phyloP scores from a whole-genome alignment of 306 rosid species.

The Echinosophora koreensis region DNA sequence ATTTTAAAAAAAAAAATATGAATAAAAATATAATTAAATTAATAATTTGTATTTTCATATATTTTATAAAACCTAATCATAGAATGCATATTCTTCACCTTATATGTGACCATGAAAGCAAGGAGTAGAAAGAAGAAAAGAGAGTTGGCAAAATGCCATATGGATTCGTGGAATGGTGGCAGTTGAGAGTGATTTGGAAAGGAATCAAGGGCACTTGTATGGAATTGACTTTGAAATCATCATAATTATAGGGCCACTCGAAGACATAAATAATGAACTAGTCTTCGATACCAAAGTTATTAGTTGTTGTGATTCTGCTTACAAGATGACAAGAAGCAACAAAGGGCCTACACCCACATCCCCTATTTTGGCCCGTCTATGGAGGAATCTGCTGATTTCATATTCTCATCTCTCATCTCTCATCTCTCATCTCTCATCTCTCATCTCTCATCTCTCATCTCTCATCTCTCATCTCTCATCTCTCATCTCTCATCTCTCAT shows the following conservation, averaged over 20 bases:
- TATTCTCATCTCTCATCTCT: not conserved
- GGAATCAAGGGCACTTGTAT: constrained; percentile 46
- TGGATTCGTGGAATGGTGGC: constrained; percentile 17
- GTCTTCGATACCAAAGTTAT: constrained; percentile 53
- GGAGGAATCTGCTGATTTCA: constrained; percentile 78
- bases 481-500: no score
- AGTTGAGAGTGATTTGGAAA: constrained; percentile 46
- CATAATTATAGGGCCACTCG: constrained; percentile 44
- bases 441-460: no score
- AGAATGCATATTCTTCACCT: constrained; percentile 14
- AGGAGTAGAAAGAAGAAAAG: constrained; percentile 5
- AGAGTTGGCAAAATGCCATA: not conserved
- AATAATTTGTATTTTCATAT: no score
- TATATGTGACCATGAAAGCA: constrained; percentile 7
- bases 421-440: no score
- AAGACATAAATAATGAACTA: constrained; percentile 50
- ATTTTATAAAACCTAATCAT: constrained; percentile 2
- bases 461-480: no score
- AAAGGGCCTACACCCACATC: constrained; percentile 34
- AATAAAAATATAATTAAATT: no score
- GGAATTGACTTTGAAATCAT: constrained; percentile 48
- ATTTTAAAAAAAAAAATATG: no score
- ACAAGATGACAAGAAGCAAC: constrained; percentile 56
- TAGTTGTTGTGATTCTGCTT: constrained; percentile 64
- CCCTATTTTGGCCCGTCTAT: constrained; percentile 56